Conservation (phyloP, 2,329 filamentous ascomycete genomes). For the Monosporascus sp. region DNA sequence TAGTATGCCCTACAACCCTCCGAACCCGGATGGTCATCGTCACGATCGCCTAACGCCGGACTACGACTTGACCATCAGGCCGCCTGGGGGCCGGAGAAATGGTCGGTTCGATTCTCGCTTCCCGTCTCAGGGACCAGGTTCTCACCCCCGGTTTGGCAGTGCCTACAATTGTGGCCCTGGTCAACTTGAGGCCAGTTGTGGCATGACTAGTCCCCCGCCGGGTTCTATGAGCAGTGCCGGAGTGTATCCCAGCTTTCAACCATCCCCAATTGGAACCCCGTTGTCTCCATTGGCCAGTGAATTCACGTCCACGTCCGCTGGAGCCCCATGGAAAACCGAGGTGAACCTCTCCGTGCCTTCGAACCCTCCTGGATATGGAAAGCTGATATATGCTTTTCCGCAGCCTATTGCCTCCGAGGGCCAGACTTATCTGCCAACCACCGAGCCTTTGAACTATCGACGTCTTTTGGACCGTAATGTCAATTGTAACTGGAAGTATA, state of each 20-base stretch:
- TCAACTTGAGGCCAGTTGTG: slow-evolving; percentile 32
- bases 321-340: slow-evolving; percentile 50
- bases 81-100: slow-evolving; percentile 37
- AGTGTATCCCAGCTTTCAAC: slow-evolving; percentile 22
- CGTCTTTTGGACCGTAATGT: slow-evolving; percentile 91
- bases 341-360: slow-evolving; percentile 27
- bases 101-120: slow-evolving; percentile 41
- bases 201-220: slow-evolving; percentile 25
- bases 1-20: slow-evolving; percentile 26
- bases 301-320: slow-evolving; percentile 54
- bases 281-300: slow-evolving; percentile 71
- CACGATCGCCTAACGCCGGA: slow-evolving; percentile 45
- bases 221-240: slow-evolving; percentile 28
- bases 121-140: slow-evolving; percentile 24
- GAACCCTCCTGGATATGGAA: slow-evolving; percentile 5
- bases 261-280: slow-evolving; percentile 43
- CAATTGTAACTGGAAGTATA: slow-evolving; percentile 98
- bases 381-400: slow-evolving; percentile 17
- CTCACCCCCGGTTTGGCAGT: slow-evolving; percentile 27
- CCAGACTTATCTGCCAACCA: slow-evolving; percentile 77
- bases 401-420: slow-evolving; percentile 49
- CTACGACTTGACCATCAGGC: slow-evolving; percentile 41
- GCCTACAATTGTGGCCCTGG: slow-evolving; percentile 28
- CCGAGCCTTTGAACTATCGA: slow-evolving; percentile 93
- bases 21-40: slow-evolving; percentile 36